These are phyloP conservation scores for Debaryomycetaceae sp. DNA, from an alignment of 1,139 yeast genomes.

Conservation along the genomic window DNA sequence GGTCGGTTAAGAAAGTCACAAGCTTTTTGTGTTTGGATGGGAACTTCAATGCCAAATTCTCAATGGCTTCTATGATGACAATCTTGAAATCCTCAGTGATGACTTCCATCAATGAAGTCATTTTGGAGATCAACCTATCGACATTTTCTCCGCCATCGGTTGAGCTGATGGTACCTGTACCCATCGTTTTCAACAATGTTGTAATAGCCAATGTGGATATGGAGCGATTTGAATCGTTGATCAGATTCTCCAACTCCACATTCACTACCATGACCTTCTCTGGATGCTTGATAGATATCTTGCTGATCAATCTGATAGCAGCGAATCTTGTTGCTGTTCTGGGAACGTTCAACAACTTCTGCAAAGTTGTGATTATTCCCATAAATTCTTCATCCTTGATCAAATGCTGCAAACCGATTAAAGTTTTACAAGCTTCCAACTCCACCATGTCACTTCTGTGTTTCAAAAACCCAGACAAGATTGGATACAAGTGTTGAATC, in stretches of 20 bases:
- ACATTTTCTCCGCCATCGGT: constrained; percentile 59
- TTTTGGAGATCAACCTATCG: constrained; percentile 82
- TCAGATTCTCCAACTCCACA: constrained; percentile 78
- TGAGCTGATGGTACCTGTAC: constrained; percentile 49
- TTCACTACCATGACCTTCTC: constrained; percentile 69
- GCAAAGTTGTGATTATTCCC: constrained; percentile 67
- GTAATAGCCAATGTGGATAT: constrained; percentile 99
- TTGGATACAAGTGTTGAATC: constrained; percentile 55
- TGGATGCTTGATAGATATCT: constrained; percentile 78
- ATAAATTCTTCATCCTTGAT: constrained; percentile 61
- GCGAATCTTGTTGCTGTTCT: constrained; percentile 88
- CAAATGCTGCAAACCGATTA: constrained; percentile 58
- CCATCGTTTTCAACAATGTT: constrained; percentile 91
- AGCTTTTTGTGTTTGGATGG: constrained; percentile 85
- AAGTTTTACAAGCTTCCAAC: constrained; percentile 87
- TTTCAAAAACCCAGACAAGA: constrained; percentile 67
- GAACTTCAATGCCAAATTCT: constrained; percentile 87
- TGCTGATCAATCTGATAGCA: constrained; percentile 85
- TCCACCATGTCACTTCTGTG: constrained; percentile 89
- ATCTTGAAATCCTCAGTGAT: constrained; percentile 94
- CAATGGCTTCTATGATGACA: constrained; percentile 91
- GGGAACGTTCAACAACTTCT: constrained; percentile 79
- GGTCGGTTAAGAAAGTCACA: constrained; percentile 77
- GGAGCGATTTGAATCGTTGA: constrained; percentile 84
- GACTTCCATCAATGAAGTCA: constrained; percentile 85